Evolutionary conservation across 2,329 filamentous ascomycete genomes (phyloP), one percentile per base, ranked within the genome.

Genomic region (Westerdykella ornata): DNA sequence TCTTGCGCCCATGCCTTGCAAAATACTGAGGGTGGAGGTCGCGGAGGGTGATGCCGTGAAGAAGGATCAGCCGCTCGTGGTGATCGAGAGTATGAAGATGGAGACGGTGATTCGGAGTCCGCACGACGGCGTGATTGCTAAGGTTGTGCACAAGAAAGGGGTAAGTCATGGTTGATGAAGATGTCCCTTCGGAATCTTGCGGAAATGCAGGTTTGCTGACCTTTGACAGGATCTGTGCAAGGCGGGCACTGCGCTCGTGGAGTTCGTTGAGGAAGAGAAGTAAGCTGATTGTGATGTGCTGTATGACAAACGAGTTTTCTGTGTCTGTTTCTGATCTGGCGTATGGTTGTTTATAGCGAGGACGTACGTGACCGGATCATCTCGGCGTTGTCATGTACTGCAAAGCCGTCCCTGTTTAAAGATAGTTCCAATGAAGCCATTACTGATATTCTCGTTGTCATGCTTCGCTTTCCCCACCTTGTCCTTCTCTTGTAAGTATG

Each of bases 1-100:
- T 1, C 75, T 86, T 17, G 88, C 92, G 16, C 92, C 92, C 0
- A 98, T 98, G 92, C 92, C 92, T 1, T 97, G 92, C 69, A 97
- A 97, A 70, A 84, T 98, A 18, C 70, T 98, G 47, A 81, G 87
- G 51, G 92, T 96, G 36, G 86, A 95, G 65, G 88, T 96, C 0
- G 69, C 75, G 19, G 88, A 88, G 53, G 92, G 92, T 0, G 80
- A 94, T 49, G 69, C 68, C 35, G 92, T 98, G 13, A 81, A 81
- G 61, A 94, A 90, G 70, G 89, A 90, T 35, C 81, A 90, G 43
- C 81, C 88, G 5, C 70, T 98, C 43, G 86, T 97, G 11, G 88
- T 97, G 4, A 67, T 67, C 45, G 68, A 72, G 54, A 70, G 68
- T 35, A 72, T 72, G 68, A 72, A 76, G 66, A 77, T 77, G 74